Evolutionary conservation across 2,329 filamentous ascomycete genomes (phyloP), one percentile per base, ranked within the genome.

Genomic region (Cladosporium phlei): DNA sequence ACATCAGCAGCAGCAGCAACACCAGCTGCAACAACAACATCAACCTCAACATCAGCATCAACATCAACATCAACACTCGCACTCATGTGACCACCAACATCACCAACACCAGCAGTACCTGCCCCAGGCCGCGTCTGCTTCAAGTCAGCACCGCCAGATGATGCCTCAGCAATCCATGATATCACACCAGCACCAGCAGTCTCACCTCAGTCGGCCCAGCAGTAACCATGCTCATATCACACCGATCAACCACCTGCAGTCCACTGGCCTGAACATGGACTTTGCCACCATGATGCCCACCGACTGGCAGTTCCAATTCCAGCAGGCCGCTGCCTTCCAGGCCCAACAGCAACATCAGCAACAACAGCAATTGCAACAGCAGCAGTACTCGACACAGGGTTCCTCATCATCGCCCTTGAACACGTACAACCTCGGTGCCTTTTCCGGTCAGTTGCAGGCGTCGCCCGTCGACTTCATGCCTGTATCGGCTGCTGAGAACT

Each of bases 401-500:
- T 24, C 30, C 22, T 46, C 38, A 49, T 46, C 50, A 43, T 38
- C 22, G 47, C 39, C 53, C 17, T 51, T 66, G 47, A 56, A 56
- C 30, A 58, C 65, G 49, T 71, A 67, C 58, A 60, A 59, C 45
- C 54, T 64, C 6, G 49, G 58, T 10, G 59, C 64, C 3, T 74
- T 68, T 49, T 66, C 61, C 44, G 63, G 57, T 14, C 66, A 65
- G 32, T 55, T 75, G 42, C 69, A 73, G 51, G 59, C 66, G 1
- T 74, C 72, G 48, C 69, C 71, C 4, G 64, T 73, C 40, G 69
- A 74, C 46, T 72, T 71, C 58, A 66, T 74, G 61, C 69, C 71
- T 47, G 58, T 62, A 6, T 62, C 67, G 11, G 59, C 67, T 47
- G 62, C 66, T 45, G 54, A 52, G 22, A 56, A 68, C 47, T 47